Evolutionary conservation across 331 rosid species (phyloP).

Genomic region (Pyracantha coccinea): DNA sequence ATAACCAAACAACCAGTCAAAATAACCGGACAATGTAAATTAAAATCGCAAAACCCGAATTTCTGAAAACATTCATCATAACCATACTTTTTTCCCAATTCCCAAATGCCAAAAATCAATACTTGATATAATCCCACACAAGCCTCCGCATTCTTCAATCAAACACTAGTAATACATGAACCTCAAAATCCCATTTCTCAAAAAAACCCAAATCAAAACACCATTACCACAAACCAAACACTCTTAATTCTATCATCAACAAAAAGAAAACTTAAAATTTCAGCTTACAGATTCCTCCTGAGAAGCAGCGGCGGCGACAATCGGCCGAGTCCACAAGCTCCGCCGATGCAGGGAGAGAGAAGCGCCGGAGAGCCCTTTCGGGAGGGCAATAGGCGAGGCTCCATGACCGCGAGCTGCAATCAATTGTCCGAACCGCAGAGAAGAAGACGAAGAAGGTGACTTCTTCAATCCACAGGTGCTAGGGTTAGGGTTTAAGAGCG

Average conservation of each 20-base stretch:
- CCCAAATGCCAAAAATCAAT: neutral
- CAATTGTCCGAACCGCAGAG: slow-evolving; percentile 35
- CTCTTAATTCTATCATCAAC: neutral
- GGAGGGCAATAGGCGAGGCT: slow-evolving; percentile 15
- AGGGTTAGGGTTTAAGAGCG: slow-evolving; percentile 35
- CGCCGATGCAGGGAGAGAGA: slow-evolving; percentile 23
- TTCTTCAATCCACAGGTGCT: slow-evolving; percentile 13
- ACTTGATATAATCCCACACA: neutral
- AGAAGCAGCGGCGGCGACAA: slow-evolving; percentile 38
- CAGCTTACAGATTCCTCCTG: slow-evolving; percentile 60
- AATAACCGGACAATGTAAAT: too few relatives aligned
- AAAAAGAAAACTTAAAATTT: neutral
- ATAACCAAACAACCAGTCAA: too few relatives aligned
- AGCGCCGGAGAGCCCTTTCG: slow-evolving; percentile 15
- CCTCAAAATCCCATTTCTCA: neutral
- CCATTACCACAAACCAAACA: neutral
- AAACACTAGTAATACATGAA: too few relatives aligned
- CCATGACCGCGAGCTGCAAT: slow-evolving; percentile 24
- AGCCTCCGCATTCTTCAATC: neutral
- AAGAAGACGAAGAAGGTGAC: slow-evolving; percentile 11
- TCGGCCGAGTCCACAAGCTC: slow-evolving; percentile 20
- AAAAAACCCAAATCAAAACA: neutral
- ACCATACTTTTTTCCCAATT: too few relatives aligned
- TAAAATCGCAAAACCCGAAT: neutral
- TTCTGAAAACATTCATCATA: neutral